Evolutionary conservation across 768 basidiomycete genomes (phyloP), one percentile per base, ranked within the genome.

Genomic region (Suillus tomentosus): DNA sequence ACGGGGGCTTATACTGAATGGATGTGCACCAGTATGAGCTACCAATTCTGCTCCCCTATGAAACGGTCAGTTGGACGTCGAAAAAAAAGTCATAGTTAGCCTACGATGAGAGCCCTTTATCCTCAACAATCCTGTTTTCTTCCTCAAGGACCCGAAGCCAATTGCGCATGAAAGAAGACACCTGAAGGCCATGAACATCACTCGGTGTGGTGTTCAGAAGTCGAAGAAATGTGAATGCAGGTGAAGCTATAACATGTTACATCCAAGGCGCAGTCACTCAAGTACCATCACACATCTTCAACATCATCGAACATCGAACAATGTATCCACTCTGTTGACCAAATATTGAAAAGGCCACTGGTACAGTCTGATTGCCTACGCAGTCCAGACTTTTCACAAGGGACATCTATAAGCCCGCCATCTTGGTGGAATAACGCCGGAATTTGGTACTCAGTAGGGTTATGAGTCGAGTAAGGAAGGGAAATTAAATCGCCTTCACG

Each of bases 401-500:
- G 91, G 53, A 91, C 78, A 66, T 85, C 77, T 22, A 92, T 67
- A 9, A 95, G 75, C 13, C 91, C 92, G 15, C 92, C 91, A 54
- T 94, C 92, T 36, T 84, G 80, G 74, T 91, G 92, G 17, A 99
- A 74, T 27, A 96, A 74, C 68, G 84, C 80, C 3, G 97, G 96
- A 11, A 99, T 77, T 1, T 75, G 73, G 63, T 88, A 87, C 70
- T 92, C 87, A 67, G 99, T 96, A 2, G 92, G 92, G 73, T 92
- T 98, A 61, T 85, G 83, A 5, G 94, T 89, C 11, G 94, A 95
- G 72, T 98, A 96, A 8, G 94, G 88, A 14, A 91, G 79, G 54
- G 87, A 81, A 58, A 96, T 80, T 61, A 89, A 85, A 71, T 96
- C 93, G n/a, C 91, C 89, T 79, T 99, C 94, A 42, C 96, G 87